These are phyloP conservation scores for Ceriops decandra DNA, from an alignment of 345 rosid genomes.

Conservation along the genomic window DNA sequence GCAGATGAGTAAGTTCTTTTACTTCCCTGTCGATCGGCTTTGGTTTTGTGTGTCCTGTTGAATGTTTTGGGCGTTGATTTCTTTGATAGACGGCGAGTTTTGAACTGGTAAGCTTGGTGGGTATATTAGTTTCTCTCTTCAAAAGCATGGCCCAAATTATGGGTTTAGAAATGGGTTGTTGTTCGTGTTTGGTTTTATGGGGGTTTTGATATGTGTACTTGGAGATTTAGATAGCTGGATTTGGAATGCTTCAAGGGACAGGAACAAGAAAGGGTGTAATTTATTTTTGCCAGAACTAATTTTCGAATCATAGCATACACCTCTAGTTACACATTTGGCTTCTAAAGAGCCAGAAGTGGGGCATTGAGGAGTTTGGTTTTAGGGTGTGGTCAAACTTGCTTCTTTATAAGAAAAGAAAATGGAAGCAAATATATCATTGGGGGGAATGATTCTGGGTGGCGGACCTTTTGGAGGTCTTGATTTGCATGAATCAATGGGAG, in stretches of 20 bases:
- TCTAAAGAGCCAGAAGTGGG: background rate
- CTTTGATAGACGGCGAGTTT: background rate
- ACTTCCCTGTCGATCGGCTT: background rate
- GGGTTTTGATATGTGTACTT: background rate
- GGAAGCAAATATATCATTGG: conserved; percentile 71
- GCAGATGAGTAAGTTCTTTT: conserved; percentile 17
- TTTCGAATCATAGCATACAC: background rate
- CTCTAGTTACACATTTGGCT: background rate
- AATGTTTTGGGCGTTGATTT: background rate
- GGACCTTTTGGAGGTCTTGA: conserved; percentile 65
- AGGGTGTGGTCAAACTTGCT: conserved; percentile 16
- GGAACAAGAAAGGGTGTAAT: conserved; percentile 10
- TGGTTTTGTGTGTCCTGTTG: background rate
- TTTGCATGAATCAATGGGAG: conserved; percentile 61
- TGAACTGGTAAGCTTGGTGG: background rate
- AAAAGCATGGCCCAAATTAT: background rate
- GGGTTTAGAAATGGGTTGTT: background rate
- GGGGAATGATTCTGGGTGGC: conserved; percentile 64
- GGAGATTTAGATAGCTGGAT: conserved; percentile 1
- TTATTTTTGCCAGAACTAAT: conserved; percentile 12
- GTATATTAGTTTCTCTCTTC: background rate
- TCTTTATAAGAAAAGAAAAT: conserved; percentile 24
- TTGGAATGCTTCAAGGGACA: background rate
- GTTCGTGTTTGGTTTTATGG: conserved; percentile 3
- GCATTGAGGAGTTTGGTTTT: conserved; percentile 6